A percentile compares a stretch with the other conserved stretches of the same genome.
Evolutionary conservation across 176 grass and related monocot species (phyloP).

Genomic region (Aegilops tauschii): DNA sequence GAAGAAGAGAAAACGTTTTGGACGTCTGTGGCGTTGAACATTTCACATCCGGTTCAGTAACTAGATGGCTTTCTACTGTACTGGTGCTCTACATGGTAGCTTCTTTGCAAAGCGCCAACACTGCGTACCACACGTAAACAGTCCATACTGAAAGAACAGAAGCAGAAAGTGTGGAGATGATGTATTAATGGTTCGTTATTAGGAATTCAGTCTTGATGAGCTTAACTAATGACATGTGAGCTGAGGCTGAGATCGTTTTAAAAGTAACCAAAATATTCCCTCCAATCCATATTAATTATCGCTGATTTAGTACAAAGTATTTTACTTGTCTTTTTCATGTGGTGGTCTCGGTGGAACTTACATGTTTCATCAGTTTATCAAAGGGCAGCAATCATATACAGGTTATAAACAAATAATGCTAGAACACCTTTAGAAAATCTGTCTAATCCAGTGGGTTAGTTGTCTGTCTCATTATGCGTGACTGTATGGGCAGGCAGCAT

Average conservation of each 20-base stretch:
- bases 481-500: conserved; percentile 38
- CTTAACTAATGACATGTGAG: background rate
- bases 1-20: background rate
- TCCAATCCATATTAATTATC: too few relatives aligned
- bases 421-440: conserved; percentile 10
- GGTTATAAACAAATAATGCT: background rate
- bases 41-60: background rate
- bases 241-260: background rate
- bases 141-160: background rate
- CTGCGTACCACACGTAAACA: background rate
- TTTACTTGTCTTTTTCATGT: conserved; percentile 2
- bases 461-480: conserved; percentile 22
- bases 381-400: background rate
- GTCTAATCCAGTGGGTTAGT: background rate
- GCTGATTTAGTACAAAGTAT: background rate
- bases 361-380: background rate
- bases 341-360: background rate
- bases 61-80: background rate
- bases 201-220: too few relatives aligned
- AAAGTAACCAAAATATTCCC: background rate
- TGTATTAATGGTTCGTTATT: background rate
- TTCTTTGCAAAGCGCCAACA: too few relatives aligned
- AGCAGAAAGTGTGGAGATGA: background rate
- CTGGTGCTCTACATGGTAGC: too few relatives aligned
- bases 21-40: background rate